Percentiles rank a stretch among this genome's conserved stretches.
phyloP scores from a whole-genome alignment of 2,329 filamentous ascomycete species.

The Aspergillus eucalypticola region DNA sequence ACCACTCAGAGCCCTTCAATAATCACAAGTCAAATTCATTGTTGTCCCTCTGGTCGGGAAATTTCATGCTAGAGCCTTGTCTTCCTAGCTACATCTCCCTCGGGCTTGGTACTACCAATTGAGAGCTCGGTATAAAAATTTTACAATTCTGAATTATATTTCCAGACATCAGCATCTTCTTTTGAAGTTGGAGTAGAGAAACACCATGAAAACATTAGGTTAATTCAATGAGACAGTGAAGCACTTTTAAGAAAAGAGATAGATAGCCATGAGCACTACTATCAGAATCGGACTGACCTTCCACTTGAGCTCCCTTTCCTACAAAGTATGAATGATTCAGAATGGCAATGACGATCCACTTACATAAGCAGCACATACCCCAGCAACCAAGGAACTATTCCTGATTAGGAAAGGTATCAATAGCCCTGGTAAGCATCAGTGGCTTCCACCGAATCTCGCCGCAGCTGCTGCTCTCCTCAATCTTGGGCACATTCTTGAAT shows the following conservation, averaged over 20 bases:
- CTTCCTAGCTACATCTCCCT: neutral
- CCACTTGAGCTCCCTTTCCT: neutral
- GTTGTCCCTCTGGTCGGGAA: neutral
- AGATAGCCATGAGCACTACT: neutral
- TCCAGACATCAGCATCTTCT: neutral
- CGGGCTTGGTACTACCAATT: neutral
- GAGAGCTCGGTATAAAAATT: neutral
- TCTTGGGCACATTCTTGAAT: neutral
- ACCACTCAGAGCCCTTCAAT: neutral
- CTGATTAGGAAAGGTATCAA: constrained; percentile 30
- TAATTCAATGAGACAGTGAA: neutral
- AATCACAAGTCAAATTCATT: neutral
- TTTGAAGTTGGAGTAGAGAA: neutral
- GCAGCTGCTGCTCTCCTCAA: neutral
- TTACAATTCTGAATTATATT: neutral
- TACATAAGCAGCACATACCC: constrained; percentile 19
- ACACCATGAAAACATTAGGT: neutral
- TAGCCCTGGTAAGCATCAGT: constrained; percentile 14
- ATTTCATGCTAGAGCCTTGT: neutral
- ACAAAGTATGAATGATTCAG: neutral
- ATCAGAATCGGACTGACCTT: neutral
- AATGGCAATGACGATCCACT: neutral
- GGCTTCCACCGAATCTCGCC: constrained; percentile 3
- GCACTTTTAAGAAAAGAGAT: neutral
- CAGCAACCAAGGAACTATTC: constrained; percentile 31